phyloP scores from a whole-genome alignment of 73 alveolate species.

The Paramecium bursaria region DNA sequence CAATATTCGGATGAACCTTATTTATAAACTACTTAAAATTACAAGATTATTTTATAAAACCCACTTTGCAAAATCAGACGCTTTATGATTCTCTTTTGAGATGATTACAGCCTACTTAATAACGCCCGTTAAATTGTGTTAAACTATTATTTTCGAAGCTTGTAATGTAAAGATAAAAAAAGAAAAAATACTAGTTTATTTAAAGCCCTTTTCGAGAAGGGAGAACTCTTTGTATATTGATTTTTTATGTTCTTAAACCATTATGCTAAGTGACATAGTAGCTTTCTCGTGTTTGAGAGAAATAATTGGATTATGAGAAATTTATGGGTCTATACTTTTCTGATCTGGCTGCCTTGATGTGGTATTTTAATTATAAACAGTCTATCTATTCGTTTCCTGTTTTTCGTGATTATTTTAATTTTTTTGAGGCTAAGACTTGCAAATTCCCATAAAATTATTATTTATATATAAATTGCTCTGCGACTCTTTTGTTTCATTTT shows the following conservation, averaged over 20 bases:
- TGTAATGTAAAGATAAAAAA: not conserved
- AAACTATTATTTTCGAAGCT: not conserved
- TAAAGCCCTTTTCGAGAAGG: slow-evolving; percentile 8
- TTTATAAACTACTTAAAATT: not conserved
- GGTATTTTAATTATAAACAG: no score
- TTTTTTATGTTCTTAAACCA: slow-evolving; percentile 11
- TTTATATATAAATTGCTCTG: no score
- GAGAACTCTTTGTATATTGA: no score
- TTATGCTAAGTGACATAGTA: not conserved
- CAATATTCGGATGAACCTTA: slow-evolving; percentile 19
- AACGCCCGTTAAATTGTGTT: slow-evolving; percentile 13
- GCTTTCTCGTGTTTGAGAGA: not conserved
- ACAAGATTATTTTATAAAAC: not conserved
- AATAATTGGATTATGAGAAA: not conserved
- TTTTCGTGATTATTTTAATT: no score
- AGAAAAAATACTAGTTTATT: not conserved
- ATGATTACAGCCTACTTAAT: not conserved
- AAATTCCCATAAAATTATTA: no score
- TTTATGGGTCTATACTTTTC: not conserved
- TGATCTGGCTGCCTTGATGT: no score
- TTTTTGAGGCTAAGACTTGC: no score
- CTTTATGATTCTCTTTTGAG: not conserved
- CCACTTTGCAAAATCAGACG: slow-evolving; percentile 1
- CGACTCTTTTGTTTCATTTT: no score
- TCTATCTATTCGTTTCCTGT: no score